phyloP scores from a whole-genome alignment of 371 early-diverging fungal species.

The Lichtheimia ramosa region DNA sequence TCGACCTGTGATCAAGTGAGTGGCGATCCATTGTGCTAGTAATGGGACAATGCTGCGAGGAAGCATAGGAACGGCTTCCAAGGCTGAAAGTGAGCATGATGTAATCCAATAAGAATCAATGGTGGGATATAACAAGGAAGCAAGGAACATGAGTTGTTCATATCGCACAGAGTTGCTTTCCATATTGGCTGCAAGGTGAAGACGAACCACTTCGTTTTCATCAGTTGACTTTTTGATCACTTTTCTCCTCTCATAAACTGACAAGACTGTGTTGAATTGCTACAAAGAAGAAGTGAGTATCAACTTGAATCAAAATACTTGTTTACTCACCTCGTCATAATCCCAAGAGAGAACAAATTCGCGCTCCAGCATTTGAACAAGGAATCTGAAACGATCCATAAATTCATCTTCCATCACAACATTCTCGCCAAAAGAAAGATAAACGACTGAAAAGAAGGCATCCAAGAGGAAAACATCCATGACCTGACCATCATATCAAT shows the following conservation, averaged over 20 bases:
- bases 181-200: conserved; percentile 29
- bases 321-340: conserved; percentile 31
- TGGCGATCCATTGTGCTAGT: conserved; percentile 51
- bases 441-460: conserved; percentile 48
- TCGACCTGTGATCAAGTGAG: conserved; percentile 46
- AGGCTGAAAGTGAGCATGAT: conserved; percentile 49
- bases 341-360: conserved; percentile 49
- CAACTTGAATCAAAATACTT: neutral
- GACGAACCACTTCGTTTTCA: conserved; percentile 4
- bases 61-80: conserved; percentile 48
- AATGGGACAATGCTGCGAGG: conserved; percentile 47
- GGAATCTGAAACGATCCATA: conserved; percentile 47
- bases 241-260: conserved; percentile 20
- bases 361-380: conserved; percentile 43
- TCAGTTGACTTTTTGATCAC: conserved; percentile 22
- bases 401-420: conserved; percentile 42
- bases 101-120: conserved; percentile 55
- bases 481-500: conserved; percentile 10
- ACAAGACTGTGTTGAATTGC: conserved; percentile 29
- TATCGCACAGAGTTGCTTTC: conserved; percentile 35
- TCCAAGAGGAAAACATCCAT: conserved; percentile 42
- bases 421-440: conserved; percentile 39
- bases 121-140: conserved; percentile 48
- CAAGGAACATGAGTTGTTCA: conserved; percentile 45
- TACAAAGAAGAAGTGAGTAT: conserved; percentile 2